phyloP scores from a whole-genome alignment of 257 asterid genomes.

The Primulina eburnea region DNA sequence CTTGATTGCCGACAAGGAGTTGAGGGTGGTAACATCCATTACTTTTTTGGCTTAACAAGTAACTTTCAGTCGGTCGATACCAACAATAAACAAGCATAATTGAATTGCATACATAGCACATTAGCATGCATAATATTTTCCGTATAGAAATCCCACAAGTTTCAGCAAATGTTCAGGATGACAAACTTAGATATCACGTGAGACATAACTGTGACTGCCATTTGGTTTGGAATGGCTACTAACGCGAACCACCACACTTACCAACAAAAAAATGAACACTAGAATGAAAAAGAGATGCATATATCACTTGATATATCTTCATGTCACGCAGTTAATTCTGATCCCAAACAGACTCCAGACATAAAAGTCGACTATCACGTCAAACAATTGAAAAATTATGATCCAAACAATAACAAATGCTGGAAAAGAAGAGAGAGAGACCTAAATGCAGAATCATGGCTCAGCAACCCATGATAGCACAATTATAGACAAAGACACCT shows the following conservation, averaged over 20 bases:
- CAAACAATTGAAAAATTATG: conserved; percentile 26
- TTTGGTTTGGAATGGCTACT: background rate
- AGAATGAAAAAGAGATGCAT: conserved; percentile 10
- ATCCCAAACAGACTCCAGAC: conserved; percentile 26
- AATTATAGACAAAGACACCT: conserved; percentile 82
- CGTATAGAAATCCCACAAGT: background rate
- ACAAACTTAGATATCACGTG: background rate
- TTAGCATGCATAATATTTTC: background rate
- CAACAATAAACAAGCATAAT: background rate
- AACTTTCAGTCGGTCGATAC: background rate
- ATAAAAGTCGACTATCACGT: conserved; percentile 30
- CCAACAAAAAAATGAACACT: conserved; percentile 6
- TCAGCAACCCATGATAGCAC: conserved; percentile 88
- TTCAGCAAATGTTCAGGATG: background rate
- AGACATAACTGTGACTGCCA: background rate
- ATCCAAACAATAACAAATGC: conserved; percentile 38
- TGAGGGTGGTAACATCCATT: background rate
- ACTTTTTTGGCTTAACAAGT: background rate
- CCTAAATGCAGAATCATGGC: conserved; percentile 33
- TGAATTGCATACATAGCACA: background rate
- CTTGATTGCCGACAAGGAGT: no score
- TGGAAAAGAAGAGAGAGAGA: conserved; percentile 29
- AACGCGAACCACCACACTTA: background rate
- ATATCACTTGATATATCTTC: conserved; percentile 12
- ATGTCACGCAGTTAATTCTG: conserved; percentile 24